A percentile compares a stretch with the other conserved stretches of the same genome.
Evolutionary conservation across 805 yeast species (phyloP).

Genomic region (Wickerhamomyces hampshirensis): DNA sequence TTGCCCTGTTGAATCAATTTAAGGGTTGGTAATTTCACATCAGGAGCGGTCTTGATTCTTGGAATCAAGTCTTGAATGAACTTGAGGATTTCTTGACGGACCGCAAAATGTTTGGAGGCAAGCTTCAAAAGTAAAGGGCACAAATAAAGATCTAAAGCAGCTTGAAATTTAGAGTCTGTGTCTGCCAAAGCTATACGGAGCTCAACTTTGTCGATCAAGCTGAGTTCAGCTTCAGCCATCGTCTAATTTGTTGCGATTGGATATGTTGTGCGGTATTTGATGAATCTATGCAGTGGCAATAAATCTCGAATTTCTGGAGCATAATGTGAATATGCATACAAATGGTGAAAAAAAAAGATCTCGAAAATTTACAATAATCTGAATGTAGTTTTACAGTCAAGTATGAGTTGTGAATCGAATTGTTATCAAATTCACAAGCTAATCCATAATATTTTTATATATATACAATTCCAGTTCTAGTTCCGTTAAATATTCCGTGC

Average conservation of each 20-base stretch:
- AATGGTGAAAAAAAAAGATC: too few relatives aligned
- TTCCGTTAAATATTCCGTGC: slow-evolving; percentile 21
- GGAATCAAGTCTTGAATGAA: slow-evolving; percentile 64
- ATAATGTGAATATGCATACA: too few relatives aligned
- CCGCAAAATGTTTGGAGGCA: slow-evolving; percentile 62
- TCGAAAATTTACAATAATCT: too few relatives aligned
- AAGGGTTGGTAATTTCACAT: slow-evolving; percentile 57
- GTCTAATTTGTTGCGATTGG: neutral
- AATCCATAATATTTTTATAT: too few relatives aligned
- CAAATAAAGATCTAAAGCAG: slow-evolving; percentile 55
- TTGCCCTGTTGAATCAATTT: slow-evolving; percentile 62
- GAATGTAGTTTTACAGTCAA: too few relatives aligned
- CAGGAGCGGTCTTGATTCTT: slow-evolving; percentile 51
- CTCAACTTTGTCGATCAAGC: slow-evolving; percentile 72
- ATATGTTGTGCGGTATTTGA: neutral
- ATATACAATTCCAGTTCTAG: slow-evolving; percentile 2
- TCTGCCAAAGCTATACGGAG: slow-evolving; percentile 74
- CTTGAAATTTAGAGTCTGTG: slow-evolving; percentile 58
- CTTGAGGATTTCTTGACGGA: slow-evolving; percentile 61
- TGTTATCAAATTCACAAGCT: too few relatives aligned
- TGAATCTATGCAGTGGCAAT: too few relatives aligned
- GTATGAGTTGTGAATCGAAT: too few relatives aligned
- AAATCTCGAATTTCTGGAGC: too few relatives aligned
- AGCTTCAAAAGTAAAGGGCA: slow-evolving; percentile 78
- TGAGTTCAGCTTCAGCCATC: slow-evolving; percentile 43